A percentile compares a stretch with the other conserved stretches of the same genome.
These are phyloP conservation scores for Lactarius tabidus DNA, from an alignment of 768 basidiomycete genomes.

Conservation along the genomic window DNA sequence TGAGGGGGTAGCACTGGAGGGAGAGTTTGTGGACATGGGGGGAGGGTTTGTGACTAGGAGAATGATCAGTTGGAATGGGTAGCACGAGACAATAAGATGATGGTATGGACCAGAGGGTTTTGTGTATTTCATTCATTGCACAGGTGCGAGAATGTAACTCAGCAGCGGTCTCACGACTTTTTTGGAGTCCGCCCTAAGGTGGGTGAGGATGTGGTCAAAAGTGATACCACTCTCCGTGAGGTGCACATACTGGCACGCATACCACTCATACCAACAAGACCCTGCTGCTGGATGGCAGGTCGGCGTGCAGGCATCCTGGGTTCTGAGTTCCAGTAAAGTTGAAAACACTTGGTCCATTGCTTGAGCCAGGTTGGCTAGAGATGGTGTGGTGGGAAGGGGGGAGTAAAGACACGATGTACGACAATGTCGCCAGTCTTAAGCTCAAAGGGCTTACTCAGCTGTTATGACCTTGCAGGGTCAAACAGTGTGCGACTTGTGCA, in stretches of 20 bases:
- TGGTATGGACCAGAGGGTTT: constrained; percentile 71
- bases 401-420: constrained; percentile 49
- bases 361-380: constrained; percentile 38
- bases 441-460: constrained; percentile 91
- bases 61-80: neutral
- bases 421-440: constrained; percentile 95
- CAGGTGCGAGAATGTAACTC: constrained; percentile 75
- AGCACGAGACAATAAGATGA: neutral
- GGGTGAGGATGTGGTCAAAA: constrained; percentile 87
- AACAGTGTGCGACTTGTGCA: too few relatives aligned
- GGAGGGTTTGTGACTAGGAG: constrained; percentile 53
- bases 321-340: constrained; percentile 40
- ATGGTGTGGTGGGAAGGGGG: constrained; percentile 24
- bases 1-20: constrained; percentile 52
- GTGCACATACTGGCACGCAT: constrained; percentile 68
- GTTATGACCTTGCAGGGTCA: too few relatives aligned
- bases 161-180: constrained; percentile 87
- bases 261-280: constrained; percentile 67
- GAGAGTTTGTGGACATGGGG: constrained; percentile 59
- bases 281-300: constrained; percentile 54
- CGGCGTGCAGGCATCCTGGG: constrained; percentile 42
- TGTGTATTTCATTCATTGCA: constrained; percentile 87
- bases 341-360: constrained; percentile 38
- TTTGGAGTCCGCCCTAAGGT: constrained; percentile 87
- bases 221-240: constrained; percentile 79